phyloP scores from a whole-genome alignment of 345 rosid species.

The Lenwebbia sp. region DNA sequence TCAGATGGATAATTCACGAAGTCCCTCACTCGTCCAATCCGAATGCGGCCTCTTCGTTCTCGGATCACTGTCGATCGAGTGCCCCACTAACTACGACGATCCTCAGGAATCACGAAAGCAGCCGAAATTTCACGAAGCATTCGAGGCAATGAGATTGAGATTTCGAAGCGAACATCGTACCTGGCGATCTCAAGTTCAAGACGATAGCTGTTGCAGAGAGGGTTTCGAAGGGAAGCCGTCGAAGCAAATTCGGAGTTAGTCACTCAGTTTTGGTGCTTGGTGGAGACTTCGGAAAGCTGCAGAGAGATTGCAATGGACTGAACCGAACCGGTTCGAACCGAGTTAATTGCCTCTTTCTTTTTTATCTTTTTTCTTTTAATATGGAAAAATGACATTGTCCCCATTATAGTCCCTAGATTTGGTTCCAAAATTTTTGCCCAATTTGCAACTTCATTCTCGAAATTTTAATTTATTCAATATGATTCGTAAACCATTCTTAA shows the following conservation, averaged over 20 bases:
- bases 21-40: background rate
- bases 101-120: background rate
- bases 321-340: background rate
- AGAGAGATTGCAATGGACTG: background rate
- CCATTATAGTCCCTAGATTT: background rate
- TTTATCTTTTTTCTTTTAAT: too few relatives aligned
- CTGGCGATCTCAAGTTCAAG: background rate
- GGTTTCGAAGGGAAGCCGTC: background rate
- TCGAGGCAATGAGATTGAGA: background rate
- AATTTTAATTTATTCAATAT: background rate
- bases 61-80: background rate
- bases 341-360: background rate
- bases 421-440: background rate
- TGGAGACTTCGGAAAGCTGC: background rate
- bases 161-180: background rate
- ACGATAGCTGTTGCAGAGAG: background rate
- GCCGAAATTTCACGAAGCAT: background rate
- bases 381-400: background rate
- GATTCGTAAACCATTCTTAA: background rate
- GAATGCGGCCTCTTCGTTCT: background rate
- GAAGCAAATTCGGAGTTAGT: background rate
- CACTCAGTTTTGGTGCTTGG: background rate
- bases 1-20: background rate
- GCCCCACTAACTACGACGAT: background rate
- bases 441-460: background rate